Conservation (phyloP, 345 rosid genomes). For the Lagerstroemia speciosa region DNA sequence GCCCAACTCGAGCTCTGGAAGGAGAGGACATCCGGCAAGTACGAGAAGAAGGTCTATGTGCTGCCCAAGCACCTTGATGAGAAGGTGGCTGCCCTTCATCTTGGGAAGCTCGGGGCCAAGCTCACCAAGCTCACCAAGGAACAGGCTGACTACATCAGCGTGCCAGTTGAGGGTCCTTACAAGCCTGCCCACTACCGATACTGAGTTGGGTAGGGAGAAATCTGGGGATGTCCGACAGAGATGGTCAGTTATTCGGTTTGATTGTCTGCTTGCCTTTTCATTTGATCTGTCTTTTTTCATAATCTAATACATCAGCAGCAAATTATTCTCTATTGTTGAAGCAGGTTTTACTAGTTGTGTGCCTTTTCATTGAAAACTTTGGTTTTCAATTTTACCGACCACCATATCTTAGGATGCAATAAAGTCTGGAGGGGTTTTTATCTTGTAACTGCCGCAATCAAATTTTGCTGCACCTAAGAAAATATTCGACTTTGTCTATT, state of each 20-base stretch:
- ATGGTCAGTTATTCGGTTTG: neutral
- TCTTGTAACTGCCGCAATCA: neutral
- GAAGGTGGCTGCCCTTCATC: constrained; percentile 9
- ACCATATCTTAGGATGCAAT: neutral
- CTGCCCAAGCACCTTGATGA: constrained; percentile 9
- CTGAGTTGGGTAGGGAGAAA: neutral
- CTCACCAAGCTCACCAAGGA: constrained; percentile 7
- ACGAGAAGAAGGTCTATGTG: constrained; percentile 6
- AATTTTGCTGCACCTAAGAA: neutral
- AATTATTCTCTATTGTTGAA: neutral
- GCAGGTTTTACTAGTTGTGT: neutral
- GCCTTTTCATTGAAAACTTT: neutral
- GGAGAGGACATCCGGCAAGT: constrained; percentile 3
- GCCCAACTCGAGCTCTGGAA: constrained; percentile 8
- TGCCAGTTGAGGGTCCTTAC: constrained; percentile 6
- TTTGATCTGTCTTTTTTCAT: neutral
- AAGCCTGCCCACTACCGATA: constrained; percentile 7
- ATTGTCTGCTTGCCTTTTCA: neutral
- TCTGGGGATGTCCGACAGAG: neutral
- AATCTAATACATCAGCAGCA: neutral
- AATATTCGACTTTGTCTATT: neutral
- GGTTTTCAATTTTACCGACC: neutral
- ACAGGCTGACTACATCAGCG: constrained; percentile 8
- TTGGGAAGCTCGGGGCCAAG: constrained; percentile 5
- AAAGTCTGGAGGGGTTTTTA: neutral